Base-by-base conservation (phyloP, 2,329 filamentous ascomycete species). In the Leptodontidium sp. region DNA sequence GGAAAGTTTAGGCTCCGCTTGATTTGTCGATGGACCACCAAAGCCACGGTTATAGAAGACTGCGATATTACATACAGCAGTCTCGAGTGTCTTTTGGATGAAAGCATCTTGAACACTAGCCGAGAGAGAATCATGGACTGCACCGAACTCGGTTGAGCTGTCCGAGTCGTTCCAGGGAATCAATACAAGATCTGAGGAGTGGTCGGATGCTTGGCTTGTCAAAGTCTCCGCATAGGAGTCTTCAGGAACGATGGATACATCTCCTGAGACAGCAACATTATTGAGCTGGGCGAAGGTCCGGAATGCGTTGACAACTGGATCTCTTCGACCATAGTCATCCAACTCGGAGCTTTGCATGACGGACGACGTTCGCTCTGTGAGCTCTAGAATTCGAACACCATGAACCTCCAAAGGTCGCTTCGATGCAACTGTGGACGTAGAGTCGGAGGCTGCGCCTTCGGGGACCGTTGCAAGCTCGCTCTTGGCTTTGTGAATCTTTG, bases 261-360 rank as follows among this genome's bases (percentile, higher is more conserved):
- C 91, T 4, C 93, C 93, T 4, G 93, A 93, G 17, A 95, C 91
- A 0, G 93, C 89, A 1, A 98, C 86, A 71, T 94, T 93, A 77
- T 96, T 90, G 50, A 97, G 87, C 71, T 92, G 91, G 1, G 93
- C 93, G 74, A 98, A 94, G 0, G 93, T 93, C 59, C 92, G 89
- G 85, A 98, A 98, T 0, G 93, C 92, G 77, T 97, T 97, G 65
- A 98, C 89, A 4, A 98, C 90, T 0, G 95, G 93, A 75, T 98
- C 95, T 75, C 87, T 86, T 7, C 87, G 84, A 32, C 87, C 87
- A 70, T 89, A 86, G 61, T 96, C 93, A 49, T 94, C 91, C 2
- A 91, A 85, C 76, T 97, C 93, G 0, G 93, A 91, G 12, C 97
- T 93, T 75, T 93, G 91, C 95, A 98, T 98, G 75, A 98, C 95